Percentiles rank a stretch among this genome's conserved stretches.
phyloP scores from a whole-genome alignment of 768 basidiomycete genomes.

The Leccinum variicolor region DNA sequence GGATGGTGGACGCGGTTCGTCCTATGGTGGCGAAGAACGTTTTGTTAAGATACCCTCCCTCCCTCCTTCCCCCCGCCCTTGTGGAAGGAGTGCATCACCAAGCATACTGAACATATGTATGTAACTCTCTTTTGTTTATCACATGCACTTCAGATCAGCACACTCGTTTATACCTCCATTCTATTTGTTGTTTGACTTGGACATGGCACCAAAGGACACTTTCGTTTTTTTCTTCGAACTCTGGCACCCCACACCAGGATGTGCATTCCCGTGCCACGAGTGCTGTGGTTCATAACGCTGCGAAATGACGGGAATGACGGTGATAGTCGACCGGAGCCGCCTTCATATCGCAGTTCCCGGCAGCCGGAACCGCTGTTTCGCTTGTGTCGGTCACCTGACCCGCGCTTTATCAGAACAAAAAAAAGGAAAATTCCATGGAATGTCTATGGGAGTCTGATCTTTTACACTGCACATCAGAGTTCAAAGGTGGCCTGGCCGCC shows the following conservation, averaged over 20 bases:
- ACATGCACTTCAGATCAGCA: conserved; percentile 17
- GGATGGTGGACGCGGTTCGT: conserved; percentile 77
- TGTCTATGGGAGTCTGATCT: background rate
- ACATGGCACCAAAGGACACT: conserved; percentile 11
- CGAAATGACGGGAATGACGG: background rate
- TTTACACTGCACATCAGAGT: background rate
- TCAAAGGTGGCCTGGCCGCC: background rate
- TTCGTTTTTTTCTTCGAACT: background rate
- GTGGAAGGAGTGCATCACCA: conserved; percentile 9
- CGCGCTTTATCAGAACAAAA: background rate
- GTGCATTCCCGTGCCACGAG: background rate
- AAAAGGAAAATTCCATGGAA: background rate
- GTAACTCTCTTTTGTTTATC: conserved; percentile 33
- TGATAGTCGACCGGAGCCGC: conserved; percentile 9
- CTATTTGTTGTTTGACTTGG: conserved; percentile 24
- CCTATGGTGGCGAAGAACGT: conserved; percentile 75
- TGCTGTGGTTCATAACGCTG: background rate
- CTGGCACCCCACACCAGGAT: background rate
- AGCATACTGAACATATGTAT: conserved; percentile 35
- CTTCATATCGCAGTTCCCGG: conserved; percentile 7
- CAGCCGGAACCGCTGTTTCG: conserved; percentile 3
- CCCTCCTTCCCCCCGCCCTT: background rate
- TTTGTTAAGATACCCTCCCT: conserved; percentile 53
- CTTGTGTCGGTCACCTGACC: background rate
- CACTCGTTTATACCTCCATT: conserved; percentile 22